These are phyloP conservation scores for Aspergillus melleus DNA, from an alignment of 2,329 filamentous ascomycete species.

Conservation along the genomic window DNA sequence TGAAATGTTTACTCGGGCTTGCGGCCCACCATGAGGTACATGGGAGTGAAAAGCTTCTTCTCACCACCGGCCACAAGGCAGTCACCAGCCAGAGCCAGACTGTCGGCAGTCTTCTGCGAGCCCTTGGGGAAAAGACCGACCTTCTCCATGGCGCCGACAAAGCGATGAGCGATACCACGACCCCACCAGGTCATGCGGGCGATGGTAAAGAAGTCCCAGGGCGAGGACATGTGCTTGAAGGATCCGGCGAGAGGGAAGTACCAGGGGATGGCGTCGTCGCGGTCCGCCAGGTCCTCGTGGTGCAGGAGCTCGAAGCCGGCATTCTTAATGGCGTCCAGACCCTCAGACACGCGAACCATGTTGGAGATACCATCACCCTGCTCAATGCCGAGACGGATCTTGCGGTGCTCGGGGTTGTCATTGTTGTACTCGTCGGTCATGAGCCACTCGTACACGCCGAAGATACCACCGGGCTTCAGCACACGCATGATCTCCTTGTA, in stretches of 20 bases:
- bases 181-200: conserved; percentile 86
- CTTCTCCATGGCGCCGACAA: conserved; percentile 75
- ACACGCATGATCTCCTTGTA: conserved; percentile 95
- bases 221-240: conserved; percentile 75
- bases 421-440: conserved; percentile 98
- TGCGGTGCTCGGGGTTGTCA: conserved; percentile 78
- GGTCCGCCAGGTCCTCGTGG: conserved; percentile 82
- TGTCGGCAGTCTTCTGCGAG: conserved; percentile 93
- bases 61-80: conserved; percentile 81
- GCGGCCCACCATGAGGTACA: conserved; percentile 94
- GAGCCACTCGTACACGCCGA: conserved; percentile 98
- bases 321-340: conserved; percentile 75
- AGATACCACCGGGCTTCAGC: conserved; percentile 91
- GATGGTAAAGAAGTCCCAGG: conserved; percentile 79
- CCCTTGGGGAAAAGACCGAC: conserved; percentile 74
- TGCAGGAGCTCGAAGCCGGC: conserved; percentile 83
- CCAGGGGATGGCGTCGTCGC: conserved; percentile 78
- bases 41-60: conserved; percentile 94
- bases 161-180: conserved; percentile 70
- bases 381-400: conserved; percentile 92
- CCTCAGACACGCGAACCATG: conserved; percentile 88
- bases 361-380: conserved; percentile 95
- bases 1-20: conserved; percentile 61
- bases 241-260: conserved; percentile 90
- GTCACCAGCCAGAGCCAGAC: conserved; percentile 77